These are phyloP conservation scores for Taphrina pruni DNA, from an alignment of 1,139 yeast genomes.

Conservation along the genomic window DNA sequence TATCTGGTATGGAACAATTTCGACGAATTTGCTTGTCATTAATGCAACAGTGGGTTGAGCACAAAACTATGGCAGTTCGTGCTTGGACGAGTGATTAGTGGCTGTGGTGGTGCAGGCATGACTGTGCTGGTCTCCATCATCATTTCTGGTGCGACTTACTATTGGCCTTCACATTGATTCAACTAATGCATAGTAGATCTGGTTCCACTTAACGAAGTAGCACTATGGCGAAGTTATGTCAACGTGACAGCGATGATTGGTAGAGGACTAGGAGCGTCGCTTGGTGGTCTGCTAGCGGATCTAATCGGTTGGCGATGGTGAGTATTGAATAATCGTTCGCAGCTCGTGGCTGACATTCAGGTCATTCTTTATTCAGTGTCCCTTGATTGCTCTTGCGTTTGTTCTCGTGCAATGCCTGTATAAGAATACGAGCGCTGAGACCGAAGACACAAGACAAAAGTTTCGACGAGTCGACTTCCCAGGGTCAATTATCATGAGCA, in stretches of 20 bases:
- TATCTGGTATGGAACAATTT: not conserved
- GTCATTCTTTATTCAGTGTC: constrained; percentile 29
- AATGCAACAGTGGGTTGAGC: not conserved
- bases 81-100: constrained; percentile 70
- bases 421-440: not conserved
- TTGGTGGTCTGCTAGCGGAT: constrained; percentile 34
- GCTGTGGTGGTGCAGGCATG: constrained; percentile 73
- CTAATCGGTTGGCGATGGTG: constrained; percentile 36
- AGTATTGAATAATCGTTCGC: not conserved
- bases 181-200: constrained; percentile 5
- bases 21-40: not conserved
- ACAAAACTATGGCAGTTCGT: constrained; percentile 53
- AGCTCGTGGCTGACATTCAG: not conserved
- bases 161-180: not conserved
- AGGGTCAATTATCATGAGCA: constrained; percentile 12
- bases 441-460: constrained; percentile 8
- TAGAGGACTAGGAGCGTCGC: constrained; percentile 29
- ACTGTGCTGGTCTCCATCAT: constrained; percentile 64
- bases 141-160: constrained; percentile 46
- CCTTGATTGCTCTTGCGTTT: constrained; percentile 14
- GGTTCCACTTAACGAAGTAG: constrained; percentile 27
- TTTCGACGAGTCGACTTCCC: constrained; percentile 29
- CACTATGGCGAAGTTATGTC: constrained; percentile 37
- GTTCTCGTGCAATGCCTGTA: constrained; percentile 5
- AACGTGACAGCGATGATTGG: constrained; percentile 27